Conservation (phyloP, 805 yeast genomes). For the Sugiyamaella americana region DNA sequence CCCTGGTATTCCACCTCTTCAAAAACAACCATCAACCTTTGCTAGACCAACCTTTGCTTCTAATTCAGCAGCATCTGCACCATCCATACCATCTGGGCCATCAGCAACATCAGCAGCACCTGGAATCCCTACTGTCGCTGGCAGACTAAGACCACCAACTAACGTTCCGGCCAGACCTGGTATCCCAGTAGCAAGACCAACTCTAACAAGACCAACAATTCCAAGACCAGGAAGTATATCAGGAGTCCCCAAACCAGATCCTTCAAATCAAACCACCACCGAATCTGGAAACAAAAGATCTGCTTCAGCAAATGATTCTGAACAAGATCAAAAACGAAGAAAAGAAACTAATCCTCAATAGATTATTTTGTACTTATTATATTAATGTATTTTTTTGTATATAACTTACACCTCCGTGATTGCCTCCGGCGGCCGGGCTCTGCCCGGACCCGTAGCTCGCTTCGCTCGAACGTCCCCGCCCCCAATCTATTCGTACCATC, state of each 20-base stretch:
- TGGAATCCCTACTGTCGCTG: background rate
- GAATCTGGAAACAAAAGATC: slow-evolving; percentile 13
- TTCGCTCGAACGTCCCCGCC: no score
- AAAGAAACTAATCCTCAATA: slow-evolving; percentile 10
- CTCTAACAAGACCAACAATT: background rate
- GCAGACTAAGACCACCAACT: background rate
- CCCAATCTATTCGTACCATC: no score
- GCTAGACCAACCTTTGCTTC: background rate
- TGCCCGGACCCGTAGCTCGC: no score
- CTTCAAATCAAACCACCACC: no score
- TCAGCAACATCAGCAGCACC: background rate
- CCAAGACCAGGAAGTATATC: background rate
- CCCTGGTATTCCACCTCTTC: no score
- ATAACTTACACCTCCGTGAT: no score
- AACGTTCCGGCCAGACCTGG: background rate
- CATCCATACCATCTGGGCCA: no score
- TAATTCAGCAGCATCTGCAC: background rate
- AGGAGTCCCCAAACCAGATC: no score
- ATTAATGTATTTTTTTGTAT: background rate
- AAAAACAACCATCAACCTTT: no score
- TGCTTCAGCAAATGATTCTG: slow-evolving; percentile 7
- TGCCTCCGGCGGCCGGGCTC: no score
- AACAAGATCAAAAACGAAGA: slow-evolving; percentile 15
- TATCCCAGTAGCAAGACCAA: background rate
- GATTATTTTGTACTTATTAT: background rate